Conservation (phyloP, 257 asterid species). For the Nicotiana benthamiana region DNA sequence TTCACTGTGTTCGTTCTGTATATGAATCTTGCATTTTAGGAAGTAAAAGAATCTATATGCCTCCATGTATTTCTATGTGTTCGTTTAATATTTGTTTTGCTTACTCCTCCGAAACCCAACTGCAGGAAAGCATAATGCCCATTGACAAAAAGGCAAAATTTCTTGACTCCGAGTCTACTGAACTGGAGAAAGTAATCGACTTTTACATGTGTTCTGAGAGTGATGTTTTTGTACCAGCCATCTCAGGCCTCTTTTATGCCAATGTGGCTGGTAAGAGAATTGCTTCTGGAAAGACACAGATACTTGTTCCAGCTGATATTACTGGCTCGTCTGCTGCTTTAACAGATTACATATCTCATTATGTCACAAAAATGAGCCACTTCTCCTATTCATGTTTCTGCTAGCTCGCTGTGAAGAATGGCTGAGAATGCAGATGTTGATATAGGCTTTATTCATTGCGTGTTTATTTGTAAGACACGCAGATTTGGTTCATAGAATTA, state of each 20-base stretch:
- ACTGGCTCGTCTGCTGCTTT: neutral
- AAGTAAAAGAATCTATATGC: neutral
- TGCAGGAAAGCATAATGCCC: slow-evolving; percentile 27
- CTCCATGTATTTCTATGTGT: neutral
- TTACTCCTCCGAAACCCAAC: neutral
- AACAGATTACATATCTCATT: slow-evolving; percentile 3
- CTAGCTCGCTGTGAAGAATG: neutral
- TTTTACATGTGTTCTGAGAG: slow-evolving; percentile 3
- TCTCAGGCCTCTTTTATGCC: slow-evolving; percentile 1
- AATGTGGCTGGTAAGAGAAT: slow-evolving; percentile 14
- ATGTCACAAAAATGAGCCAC: slow-evolving; percentile 9
- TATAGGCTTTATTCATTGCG: neutral
- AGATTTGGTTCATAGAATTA: neutral
- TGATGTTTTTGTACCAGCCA: slow-evolving; percentile 7
- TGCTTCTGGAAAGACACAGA: neutral
- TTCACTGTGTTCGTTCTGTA: neutral
- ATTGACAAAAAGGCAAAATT: slow-evolving; percentile 29
- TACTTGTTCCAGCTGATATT: slow-evolving; percentile 7
- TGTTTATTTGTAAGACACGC: neutral
- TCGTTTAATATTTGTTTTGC: neutral
- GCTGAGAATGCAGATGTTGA: neutral
- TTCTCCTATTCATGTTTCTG: slow-evolving; percentile 17
- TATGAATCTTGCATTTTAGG: neutral
- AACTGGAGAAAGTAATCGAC: neutral
- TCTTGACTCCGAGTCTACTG: slow-evolving; percentile 12